Conservation (phyloP, 345 rosid genomes). For the Rhodamnia argentea region DNA sequence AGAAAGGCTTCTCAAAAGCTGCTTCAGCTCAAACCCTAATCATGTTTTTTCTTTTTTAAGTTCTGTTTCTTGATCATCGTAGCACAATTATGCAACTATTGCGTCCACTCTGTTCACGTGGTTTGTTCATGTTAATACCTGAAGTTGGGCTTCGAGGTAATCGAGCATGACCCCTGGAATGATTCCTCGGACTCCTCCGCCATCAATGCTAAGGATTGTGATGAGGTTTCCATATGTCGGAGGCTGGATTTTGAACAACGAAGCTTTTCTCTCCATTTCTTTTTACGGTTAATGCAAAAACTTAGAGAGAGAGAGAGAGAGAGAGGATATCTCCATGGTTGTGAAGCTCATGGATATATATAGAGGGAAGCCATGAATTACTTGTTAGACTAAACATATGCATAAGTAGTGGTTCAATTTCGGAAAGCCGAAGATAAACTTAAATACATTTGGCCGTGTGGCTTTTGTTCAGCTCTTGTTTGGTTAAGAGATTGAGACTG, state of each 20-base stretch:
- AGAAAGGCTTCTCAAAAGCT: background rate
- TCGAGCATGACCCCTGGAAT: slow-evolving; percentile 57
- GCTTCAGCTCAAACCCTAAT: background rate
- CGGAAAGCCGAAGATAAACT: background rate
- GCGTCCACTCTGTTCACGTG: background rate
- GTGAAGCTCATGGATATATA: background rate
- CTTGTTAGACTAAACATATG: background rate
- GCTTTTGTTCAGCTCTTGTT: background rate
- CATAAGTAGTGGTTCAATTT: background rate
- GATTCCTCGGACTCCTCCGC: slow-evolving; percentile 66
- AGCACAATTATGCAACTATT: background rate
- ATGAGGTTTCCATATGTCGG: slow-evolving; percentile 43
- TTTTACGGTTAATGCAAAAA: background rate
- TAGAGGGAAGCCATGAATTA: background rate
- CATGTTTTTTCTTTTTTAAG: background rate
- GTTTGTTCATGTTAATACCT: slow-evolving; percentile 24
- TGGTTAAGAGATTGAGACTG: background rate
- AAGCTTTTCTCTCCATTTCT: slow-evolving; percentile 6
- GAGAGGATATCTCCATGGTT: background rate
- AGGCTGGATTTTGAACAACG: slow-evolving; percentile 9
- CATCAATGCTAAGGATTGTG: slow-evolving; percentile 66
- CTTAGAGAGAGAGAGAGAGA: background rate
- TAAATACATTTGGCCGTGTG: background rate
- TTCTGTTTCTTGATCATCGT: background rate
- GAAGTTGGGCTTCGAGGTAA: slow-evolving; percentile 66